These are phyloP conservation scores for Fusarium metavorans DNA, from an alignment of 2,329 filamentous ascomycete genomes.

Conservation along the genomic window DNA sequence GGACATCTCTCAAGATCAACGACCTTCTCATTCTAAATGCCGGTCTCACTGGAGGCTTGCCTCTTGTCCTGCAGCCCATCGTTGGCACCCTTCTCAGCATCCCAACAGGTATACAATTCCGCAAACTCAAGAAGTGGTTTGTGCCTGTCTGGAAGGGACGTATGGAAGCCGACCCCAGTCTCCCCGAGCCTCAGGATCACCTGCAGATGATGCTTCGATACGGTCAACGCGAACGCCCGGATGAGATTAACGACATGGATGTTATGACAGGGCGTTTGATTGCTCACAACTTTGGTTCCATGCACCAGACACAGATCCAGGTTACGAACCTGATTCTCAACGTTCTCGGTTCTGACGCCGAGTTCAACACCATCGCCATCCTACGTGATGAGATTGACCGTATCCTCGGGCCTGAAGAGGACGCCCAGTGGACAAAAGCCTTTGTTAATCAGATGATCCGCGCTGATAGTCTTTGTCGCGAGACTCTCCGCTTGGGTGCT, in stretches of 20 bases:
- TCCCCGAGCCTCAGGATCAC: conserved; percentile 51
- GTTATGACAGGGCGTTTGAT: conserved; percentile 49
- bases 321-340: conserved; percentile 55
- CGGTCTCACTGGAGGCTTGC: conserved; percentile 47
- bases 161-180: conserved; percentile 18
- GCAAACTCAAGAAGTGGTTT: conserved; percentile 44
- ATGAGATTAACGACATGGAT: conserved; percentile 49
- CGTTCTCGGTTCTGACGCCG: conserved; percentile 50
- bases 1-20: conserved; percentile 45
- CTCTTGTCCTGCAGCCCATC: conserved; percentile 48
- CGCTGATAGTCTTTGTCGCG: conserved; percentile 57
- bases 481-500: conserved; percentile 55
- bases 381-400: conserved; percentile 53
- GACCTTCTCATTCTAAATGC: conserved; percentile 50
- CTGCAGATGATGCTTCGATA: conserved; percentile 57
- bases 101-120: conserved; percentile 34
- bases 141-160: conserved; percentile 38
- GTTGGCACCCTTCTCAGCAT: conserved; percentile 45
- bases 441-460: conserved; percentile 52
- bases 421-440: conserved; percentile 53
- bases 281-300: conserved; percentile 52
- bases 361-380: conserved; percentile 52
- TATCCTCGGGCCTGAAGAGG: conserved; percentile 43
- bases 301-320: conserved; percentile 55
- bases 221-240: conserved; percentile 52